These are phyloP conservation scores for Gonium pectorale DNA, from an alignment of 139 green algal species.

Conservation along the genomic window DNA sequence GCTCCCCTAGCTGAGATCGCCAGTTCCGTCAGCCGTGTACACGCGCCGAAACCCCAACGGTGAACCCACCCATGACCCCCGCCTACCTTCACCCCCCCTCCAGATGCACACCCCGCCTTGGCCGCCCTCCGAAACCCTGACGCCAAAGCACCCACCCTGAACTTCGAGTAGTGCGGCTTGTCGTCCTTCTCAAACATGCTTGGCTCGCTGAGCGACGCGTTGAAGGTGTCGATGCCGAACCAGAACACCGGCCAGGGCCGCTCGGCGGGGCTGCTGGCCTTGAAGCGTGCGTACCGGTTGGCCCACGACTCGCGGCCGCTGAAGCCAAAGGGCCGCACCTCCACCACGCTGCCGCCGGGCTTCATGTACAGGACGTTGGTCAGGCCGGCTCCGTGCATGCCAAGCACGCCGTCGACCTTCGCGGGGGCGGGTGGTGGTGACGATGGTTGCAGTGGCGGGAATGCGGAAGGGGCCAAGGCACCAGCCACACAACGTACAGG, in stretches of 20 bases:
- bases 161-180: conserved; percentile 34
- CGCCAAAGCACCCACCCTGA: conserved; percentile 5
- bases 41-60: too few relatives aligned
- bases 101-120: too few relatives aligned
- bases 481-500: too few relatives aligned
- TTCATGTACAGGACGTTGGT: conserved; percentile 43
- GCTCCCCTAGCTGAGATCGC: too few relatives aligned
- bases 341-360: conserved; percentile 5
- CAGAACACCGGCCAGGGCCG: conserved; percentile 11
- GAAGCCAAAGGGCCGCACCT: conserved; percentile 43
- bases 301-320: conserved; percentile 32
- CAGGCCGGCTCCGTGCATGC: conserved; percentile 39
- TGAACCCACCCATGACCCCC: too few relatives aligned
- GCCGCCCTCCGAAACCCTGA: too few relatives aligned
- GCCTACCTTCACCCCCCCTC: too few relatives aligned
- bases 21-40: too few relatives aligned
- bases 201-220: conserved; percentile 10
- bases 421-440: too few relatives aligned
- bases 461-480: too few relatives aligned
- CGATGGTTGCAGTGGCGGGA: too few relatives aligned
- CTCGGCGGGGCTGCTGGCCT: conserved; percentile 22
- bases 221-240: conserved; percentile 41
- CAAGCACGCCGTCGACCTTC: conserved; percentile 27
- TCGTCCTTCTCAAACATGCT: conserved; percentile 29
- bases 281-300: conserved; percentile 44